Conservation (phyloP, 2,329 filamentous ascomycete species). For the Fusarium decemcellulare region DNA sequence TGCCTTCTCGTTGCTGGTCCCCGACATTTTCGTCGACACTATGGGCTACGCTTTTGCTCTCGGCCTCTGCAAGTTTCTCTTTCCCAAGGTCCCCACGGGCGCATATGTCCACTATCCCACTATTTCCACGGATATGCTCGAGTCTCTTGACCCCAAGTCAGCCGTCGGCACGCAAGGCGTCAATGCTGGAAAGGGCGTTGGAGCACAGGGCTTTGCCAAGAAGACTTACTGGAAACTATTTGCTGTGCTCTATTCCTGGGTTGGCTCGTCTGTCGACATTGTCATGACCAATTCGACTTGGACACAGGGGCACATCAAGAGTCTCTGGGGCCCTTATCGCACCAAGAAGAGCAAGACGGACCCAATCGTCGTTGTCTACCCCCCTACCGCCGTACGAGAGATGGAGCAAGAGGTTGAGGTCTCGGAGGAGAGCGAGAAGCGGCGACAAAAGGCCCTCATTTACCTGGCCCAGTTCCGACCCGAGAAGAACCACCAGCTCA, state of each 20-base stretch:
- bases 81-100: constrained; percentile 84
- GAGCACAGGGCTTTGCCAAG: constrained; percentile 79
- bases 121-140: constrained; percentile 97
- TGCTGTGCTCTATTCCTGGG: constrained; percentile 83
- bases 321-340: constrained; percentile 80
- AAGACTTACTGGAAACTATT: constrained; percentile 90
- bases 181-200: constrained; percentile 86
- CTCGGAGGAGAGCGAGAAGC: constrained; percentile 75
- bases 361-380: constrained; percentile 85
- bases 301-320: constrained; percentile 88
- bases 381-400: constrained; percentile 91
- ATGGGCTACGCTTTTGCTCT: constrained; percentile 98
- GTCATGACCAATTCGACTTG: constrained; percentile 99
- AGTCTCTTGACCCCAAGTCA: constrained; percentile 78
- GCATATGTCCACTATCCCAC: constrained; percentile 99
- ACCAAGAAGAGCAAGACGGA: constrained; percentile 60
- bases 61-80: constrained; percentile 85
- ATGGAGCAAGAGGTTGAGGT: constrained; percentile 82
- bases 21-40: constrained; percentile 95
- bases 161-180: constrained; percentile 76
- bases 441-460: constrained; percentile 80
- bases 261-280: constrained; percentile 87
- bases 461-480: constrained; percentile 98
- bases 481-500: constrained; percentile 94
- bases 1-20: constrained; percentile 90